These are phyloP conservation scores for Brassica cretica DNA, from an alignment of 345 rosid genomes.

Conservation along the genomic window DNA sequence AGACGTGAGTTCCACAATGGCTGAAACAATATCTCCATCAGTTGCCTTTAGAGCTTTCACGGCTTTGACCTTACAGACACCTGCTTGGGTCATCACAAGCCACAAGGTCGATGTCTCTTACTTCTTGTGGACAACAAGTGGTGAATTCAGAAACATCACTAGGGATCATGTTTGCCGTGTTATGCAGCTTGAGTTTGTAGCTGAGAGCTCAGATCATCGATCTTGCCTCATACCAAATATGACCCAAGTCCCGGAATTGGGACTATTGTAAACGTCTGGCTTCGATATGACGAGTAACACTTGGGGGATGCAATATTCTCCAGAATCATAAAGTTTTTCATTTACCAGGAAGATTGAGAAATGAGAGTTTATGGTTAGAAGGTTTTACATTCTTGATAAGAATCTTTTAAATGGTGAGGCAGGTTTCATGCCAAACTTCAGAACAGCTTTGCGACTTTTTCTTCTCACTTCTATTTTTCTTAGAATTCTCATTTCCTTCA, in stretches of 20 bases:
- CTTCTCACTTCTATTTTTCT: conserved; percentile 84
- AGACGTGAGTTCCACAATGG: conserved; percentile 75
- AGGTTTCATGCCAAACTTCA: conserved; percentile 80
- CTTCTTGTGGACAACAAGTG: conserved; percentile 47
- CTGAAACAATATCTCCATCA: conserved; percentile 77
- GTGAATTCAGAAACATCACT: conserved; percentile 49
- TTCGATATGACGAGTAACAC: conserved; percentile 72
- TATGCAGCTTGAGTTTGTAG: conserved; percentile 77
- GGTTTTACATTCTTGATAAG: conserved; percentile 34
- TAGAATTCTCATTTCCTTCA: conserved; percentile 59
- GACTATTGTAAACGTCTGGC: conserved; percentile 87
- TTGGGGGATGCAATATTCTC: conserved; percentile 40
- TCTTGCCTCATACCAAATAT: conserved; percentile 80
- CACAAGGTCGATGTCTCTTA: conserved; percentile 44
- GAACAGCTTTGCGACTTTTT: conserved; percentile 73
- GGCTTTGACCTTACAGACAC: conserved; percentile 64
- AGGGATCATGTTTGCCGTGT: conserved; percentile 54
- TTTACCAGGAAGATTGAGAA: not conserved
- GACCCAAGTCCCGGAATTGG: conserved; percentile 66
- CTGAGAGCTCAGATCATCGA: conserved; percentile 85
- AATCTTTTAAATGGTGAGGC: conserved; percentile 67
- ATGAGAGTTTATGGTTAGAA: not conserved
- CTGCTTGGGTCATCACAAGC: conserved; percentile 83
- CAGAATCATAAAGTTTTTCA: not conserved
- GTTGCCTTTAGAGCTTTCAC: conserved; percentile 69